Percentiles rank a stretch among this genome's conserved stretches.
These are phyloP conservation scores for Xylariaceae sp. DNA, from an alignment of 2,329 filamentous ascomycete genomes.

Conservation along the genomic window DNA sequence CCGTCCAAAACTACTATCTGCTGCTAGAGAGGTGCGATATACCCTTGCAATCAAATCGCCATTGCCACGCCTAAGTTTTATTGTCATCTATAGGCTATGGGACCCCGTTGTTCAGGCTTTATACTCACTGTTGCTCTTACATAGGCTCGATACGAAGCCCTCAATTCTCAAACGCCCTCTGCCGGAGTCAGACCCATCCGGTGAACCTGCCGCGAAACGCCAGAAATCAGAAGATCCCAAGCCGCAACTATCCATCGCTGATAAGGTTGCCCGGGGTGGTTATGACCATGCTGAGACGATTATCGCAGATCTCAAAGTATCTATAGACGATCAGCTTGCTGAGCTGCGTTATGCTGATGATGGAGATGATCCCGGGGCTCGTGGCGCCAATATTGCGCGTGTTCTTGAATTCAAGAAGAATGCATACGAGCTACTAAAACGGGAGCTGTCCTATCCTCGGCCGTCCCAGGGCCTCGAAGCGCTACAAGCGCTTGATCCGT, in stretches of 20 bases:
- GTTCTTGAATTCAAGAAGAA: conserved; percentile 58
- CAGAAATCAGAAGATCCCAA: conserved; percentile 51
- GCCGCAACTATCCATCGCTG: conserved; percentile 44
- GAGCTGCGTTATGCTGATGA: conserved; percentile 37
- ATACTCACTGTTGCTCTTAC: conserved; percentile 6
- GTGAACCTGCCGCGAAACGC: conserved; percentile 56
- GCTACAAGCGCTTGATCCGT: conserved; percentile 36
- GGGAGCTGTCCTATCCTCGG: conserved; percentile 53
- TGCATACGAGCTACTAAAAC: conserved; percentile 58
- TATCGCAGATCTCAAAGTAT: conserved; percentile 52
- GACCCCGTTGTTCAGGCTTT: neutral
- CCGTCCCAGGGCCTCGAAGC: conserved; percentile 35
- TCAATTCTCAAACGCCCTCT: conserved; percentile 54
- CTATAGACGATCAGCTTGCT: conserved; percentile 45
- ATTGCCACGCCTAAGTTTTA: neutral
- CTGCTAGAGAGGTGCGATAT: conserved; percentile 31
- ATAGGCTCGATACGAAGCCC: conserved; percentile 51
- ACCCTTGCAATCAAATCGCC: conserved; percentile 1
- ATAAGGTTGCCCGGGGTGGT: conserved; percentile 48
- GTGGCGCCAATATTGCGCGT: conserved; percentile 40
- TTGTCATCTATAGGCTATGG: neutral
- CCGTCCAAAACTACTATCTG: conserved; percentile 30
- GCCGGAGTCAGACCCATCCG: conserved; percentile 39
- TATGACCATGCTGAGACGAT: conserved; percentile 64
- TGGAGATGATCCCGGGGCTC: conserved; percentile 25